Evolutionary conservation across 352 stramenopile species (phyloP).

Genomic region (Phytophthora uliginosa): DNA sequence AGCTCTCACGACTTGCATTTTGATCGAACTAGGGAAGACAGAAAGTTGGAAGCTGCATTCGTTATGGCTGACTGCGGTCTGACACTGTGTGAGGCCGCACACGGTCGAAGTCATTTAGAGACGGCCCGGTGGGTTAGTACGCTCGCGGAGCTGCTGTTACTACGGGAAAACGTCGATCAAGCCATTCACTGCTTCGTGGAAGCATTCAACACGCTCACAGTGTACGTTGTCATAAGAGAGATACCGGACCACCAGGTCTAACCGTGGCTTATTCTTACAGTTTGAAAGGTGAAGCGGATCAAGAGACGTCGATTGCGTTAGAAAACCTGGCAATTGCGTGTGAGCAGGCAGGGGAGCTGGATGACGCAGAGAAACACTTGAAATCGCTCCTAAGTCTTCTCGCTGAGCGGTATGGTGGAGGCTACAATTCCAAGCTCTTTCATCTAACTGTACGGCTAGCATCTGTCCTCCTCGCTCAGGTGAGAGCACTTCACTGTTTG

Average conservation of each 20-base stretch:
- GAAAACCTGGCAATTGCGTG: slow-evolving; percentile 66
- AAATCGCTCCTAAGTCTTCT: slow-evolving; percentile 25
- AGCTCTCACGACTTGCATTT: not conserved
- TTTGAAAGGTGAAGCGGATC: slow-evolving; percentile 45
- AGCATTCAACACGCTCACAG: slow-evolving; percentile 36
- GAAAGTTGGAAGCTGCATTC: slow-evolving; percentile 41
- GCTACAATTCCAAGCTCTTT: slow-evolving; percentile 62
- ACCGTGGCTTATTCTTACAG: slow-evolving; percentile 9
- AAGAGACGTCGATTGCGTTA: slow-evolving; percentile 39
- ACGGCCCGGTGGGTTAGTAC: slow-evolving; percentile 64
- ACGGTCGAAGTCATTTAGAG: slow-evolving; percentile 39
- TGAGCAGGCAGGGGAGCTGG: slow-evolving; percentile 12
- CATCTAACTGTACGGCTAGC: slow-evolving; percentile 48
- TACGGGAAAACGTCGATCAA: slow-evolving; percentile 37
- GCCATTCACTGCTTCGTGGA: slow-evolving; percentile 48
- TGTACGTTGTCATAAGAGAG: slow-evolving; percentile 22
- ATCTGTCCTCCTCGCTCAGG: slow-evolving; percentile 50
- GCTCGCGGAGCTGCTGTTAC: slow-evolving; percentile 50
- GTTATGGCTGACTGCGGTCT: slow-evolving; percentile 49
- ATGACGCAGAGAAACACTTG: slow-evolving; percentile 40
- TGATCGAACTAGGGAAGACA: slow-evolving; percentile 22
- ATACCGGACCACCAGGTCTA: not conserved
- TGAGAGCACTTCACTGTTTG: slow-evolving; percentile 12
- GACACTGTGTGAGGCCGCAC: slow-evolving; percentile 50
- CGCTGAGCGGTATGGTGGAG: slow-evolving; percentile 48